These are phyloP conservation scores for Aethionema arabicum DNA, from an alignment of 345 rosid species.

Conservation along the genomic window DNA sequence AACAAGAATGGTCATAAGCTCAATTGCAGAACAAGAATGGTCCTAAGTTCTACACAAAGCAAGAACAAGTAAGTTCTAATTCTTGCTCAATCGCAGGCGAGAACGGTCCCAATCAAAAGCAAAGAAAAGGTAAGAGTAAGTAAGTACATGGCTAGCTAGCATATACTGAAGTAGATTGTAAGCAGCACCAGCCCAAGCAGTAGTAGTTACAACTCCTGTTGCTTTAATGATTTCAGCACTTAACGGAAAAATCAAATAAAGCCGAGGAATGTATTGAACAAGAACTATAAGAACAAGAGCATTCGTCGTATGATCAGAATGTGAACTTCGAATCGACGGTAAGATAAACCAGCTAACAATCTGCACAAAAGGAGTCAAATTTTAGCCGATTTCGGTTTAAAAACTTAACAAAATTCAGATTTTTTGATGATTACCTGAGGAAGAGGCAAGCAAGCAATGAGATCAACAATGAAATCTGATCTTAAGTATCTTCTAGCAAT, in stretches of 20 bases:
- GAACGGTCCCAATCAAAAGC: too few relatives aligned
- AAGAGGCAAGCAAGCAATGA: slow-evolving; percentile 73
- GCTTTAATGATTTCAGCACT: slow-evolving; percentile 68
- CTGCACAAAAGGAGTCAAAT: slow-evolving; percentile 41
- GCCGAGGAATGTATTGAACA: slow-evolving; percentile 72
- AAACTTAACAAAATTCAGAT: too few relatives aligned
- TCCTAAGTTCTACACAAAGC: too few relatives aligned
- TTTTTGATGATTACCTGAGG: slow-evolving; percentile 53
- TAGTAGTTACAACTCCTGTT: slow-evolving; percentile 75
- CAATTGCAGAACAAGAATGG: too few relatives aligned
- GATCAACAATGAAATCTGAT: slow-evolving; percentile 72
- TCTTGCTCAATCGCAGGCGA: too few relatives aligned
- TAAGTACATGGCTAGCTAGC: slow-evolving; percentile 80
- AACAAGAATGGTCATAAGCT: neutral
- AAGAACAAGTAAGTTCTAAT: too few relatives aligned
- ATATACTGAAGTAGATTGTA: slow-evolving; percentile 79
- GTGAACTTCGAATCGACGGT: slow-evolving; percentile 61
- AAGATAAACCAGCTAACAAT: slow-evolving; percentile 81
- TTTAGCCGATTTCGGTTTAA: neutral
- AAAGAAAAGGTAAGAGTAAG: too few relatives aligned
- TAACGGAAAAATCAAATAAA: slow-evolving; percentile 72
- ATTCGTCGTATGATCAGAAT: slow-evolving; percentile 67
- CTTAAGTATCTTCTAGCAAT: slow-evolving; percentile 64
- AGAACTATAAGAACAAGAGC: slow-evolving; percentile 76
- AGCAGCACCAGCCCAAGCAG: slow-evolving; percentile 98